phyloP scores from a whole-genome alignment of 164 flowering plant genomes.

The Hamamelis virginiana region DNA sequence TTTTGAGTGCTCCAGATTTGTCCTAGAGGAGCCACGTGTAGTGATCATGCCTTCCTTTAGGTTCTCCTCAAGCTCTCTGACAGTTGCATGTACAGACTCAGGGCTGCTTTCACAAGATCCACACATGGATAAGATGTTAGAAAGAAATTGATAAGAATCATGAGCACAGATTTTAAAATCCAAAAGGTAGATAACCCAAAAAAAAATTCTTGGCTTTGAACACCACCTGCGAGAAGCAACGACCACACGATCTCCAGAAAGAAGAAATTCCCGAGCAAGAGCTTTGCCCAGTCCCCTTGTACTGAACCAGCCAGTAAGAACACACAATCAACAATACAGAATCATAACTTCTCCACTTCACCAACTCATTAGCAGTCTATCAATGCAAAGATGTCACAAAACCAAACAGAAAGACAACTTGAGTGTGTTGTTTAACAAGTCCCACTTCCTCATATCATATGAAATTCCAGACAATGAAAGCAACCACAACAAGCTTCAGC shows the following conservation, averaged over 20 bases:
- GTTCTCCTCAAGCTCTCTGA: conserved; percentile 73
- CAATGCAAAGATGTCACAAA: not conserved
- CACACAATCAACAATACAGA: conserved; percentile 4
- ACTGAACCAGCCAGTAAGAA: conserved; percentile 38
- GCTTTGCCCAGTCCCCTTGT: conserved; percentile 98
- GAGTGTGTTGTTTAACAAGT: too few relatives aligned
- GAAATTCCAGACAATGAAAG: too few relatives aligned
- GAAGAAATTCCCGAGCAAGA: conserved; percentile 94
- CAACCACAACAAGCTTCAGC: not conserved
- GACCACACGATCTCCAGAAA: conserved; percentile 91
- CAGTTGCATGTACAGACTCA: conserved; percentile 73
- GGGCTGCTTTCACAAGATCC: conserved; percentile 52
- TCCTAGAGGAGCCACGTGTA: conserved; percentile 32
- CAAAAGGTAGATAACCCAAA: not conserved
- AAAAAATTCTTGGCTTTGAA: conserved; percentile 3
- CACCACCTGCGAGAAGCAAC: conserved; percentile 88
- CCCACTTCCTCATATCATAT: too few relatives aligned
- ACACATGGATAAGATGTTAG: conserved; percentile 7
- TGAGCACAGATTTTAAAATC: not conserved
- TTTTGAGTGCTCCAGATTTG: conserved; percentile 51
- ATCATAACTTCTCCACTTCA: not conserved
- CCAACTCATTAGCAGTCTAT: not conserved
- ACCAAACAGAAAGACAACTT: not conserved
- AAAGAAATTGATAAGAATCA: not conserved
- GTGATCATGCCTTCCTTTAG: conserved; percentile 52